Evolutionary conservation across 352 stramenopile genomes (phyloP).

Genomic region (Globisporangium carolinianum): DNA sequence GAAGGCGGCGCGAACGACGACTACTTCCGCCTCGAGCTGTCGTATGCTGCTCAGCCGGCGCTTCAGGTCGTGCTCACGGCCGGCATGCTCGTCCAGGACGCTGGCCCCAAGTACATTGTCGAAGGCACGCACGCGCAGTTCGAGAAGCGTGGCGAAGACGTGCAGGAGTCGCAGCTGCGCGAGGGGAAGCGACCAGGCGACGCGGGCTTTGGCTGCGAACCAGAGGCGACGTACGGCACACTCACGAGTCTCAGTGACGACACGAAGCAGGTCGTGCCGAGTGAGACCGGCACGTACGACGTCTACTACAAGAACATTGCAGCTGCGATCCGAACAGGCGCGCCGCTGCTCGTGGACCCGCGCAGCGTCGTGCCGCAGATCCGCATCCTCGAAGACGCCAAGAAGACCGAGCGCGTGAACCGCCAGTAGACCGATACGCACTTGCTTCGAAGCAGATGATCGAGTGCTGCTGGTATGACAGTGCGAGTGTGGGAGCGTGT

Average conservation of each 20-base stretch:
- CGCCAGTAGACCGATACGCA: neutral
- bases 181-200: constrained; percentile 45
- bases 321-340: constrained; percentile 39
- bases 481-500: too few species aligned
- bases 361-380: constrained; percentile 51
- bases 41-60: constrained; percentile 35
- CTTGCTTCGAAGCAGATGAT: too few species aligned
- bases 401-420: constrained; percentile 41
- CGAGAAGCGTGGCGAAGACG: constrained; percentile 59
- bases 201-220: constrained; percentile 41
- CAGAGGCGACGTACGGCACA: constrained; percentile 34
- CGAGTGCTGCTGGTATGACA: too few species aligned
- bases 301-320: constrained; percentile 72
- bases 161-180: constrained; percentile 52
- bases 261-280: constrained; percentile 24
- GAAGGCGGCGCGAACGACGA: constrained; percentile 61
- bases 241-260: constrained; percentile 22
- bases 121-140: constrained; percentile 47
- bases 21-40: constrained; percentile 67
- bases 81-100: constrained; percentile 57
- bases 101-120: constrained; percentile 59
- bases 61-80: constrained; percentile 56
- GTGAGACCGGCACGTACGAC: constrained; percentile 43
- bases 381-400: constrained; percentile 64
- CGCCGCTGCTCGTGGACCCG: constrained; percentile 45